Percentiles rank a stretch among this genome's conserved stretches.
phyloP scores from a whole-genome alignment of 2,329 filamentous ascomycete species.

The Lasiodiplodia hormozganensis region DNA sequence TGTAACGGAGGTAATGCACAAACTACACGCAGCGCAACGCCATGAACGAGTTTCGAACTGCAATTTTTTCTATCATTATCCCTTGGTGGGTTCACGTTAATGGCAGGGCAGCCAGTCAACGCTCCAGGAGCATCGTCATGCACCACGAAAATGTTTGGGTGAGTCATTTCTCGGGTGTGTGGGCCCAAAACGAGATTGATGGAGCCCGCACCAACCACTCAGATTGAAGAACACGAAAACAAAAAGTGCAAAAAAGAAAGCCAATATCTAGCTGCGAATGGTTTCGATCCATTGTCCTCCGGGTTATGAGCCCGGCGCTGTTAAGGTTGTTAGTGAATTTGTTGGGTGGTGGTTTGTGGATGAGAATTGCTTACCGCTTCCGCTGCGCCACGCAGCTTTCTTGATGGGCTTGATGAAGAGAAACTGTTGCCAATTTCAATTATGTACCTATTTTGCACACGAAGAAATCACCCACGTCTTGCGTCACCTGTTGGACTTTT shows the following conservation, averaged over 20 bases:
- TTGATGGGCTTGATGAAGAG: conserved; percentile 6
- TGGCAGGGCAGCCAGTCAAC: conserved; percentile 7
- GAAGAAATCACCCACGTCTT: background rate
- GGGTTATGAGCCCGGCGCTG: conserved; percentile 42
- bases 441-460: background rate
- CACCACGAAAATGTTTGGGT: background rate
- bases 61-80: background rate
- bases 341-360: background rate
- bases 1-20: background rate
- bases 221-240: background rate
- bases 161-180: conserved; percentile 12
- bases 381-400: conserved; percentile 29
- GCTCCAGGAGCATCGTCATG: background rate
- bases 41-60: conserved; percentile 13
- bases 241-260: conserved; percentile 13
- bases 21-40: background rate
- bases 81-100: background rate
- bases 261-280: conserved; percentile 29
- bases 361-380: conserved; percentile 23
- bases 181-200: conserved; percentile 3
- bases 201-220: background rate
- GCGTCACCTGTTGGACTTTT: background rate
- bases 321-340: conserved; percentile 5
- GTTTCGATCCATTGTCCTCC: conserved; percentile 43
- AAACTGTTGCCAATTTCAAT: no score